A percentile compares a stretch with the other conserved stretches of the same genome.
Conservation (phyloP, 345 rosid species). For the Erucastrum elatum region DNA sequence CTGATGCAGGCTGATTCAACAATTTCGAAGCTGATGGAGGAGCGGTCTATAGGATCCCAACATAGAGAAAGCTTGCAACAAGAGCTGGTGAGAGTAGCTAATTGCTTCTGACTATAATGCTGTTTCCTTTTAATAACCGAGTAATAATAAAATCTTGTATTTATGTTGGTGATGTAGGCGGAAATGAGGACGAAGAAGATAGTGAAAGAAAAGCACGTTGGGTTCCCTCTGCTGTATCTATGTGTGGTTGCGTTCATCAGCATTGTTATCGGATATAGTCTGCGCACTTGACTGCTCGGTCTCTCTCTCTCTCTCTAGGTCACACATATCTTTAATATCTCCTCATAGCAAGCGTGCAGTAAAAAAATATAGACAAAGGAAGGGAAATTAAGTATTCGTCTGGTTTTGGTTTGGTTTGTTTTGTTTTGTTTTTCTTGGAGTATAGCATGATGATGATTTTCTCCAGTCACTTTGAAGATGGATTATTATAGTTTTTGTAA, state of each 20-base stretch:
- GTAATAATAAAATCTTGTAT: constrained; percentile 1
- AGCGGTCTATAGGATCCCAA: constrained; percentile 49
- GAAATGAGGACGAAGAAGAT: constrained; percentile 46
- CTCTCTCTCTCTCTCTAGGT: background rate
- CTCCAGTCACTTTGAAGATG: constrained; percentile 13
- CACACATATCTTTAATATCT: constrained; percentile 6
- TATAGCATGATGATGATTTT: background rate
- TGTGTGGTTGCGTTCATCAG: constrained; percentile 74
- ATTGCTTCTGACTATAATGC: background rate
- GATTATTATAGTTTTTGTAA: constrained; percentile 20
- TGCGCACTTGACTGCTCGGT: constrained; percentile 38
- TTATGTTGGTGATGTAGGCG: constrained; percentile 46
- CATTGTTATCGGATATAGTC: constrained; percentile 54
- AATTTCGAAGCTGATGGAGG: constrained; percentile 67
- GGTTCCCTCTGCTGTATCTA: constrained; percentile 75
- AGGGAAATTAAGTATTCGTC: background rate
- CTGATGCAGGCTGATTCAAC: constrained; percentile 66
- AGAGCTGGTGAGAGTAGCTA: constrained; percentile 58
- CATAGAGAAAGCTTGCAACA: constrained; percentile 56
- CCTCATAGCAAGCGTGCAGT: constrained; percentile 33
- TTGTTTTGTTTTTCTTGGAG: constrained; percentile 13
- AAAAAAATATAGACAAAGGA: constrained; percentile 25
- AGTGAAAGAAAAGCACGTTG: constrained; percentile 52
- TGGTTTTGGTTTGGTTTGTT: constrained; percentile 1
- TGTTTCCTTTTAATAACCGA: background rate